phyloP scores from a whole-genome alignment of 2,329 filamentous ascomycete species.

The Colletotrichum phormii region DNA sequence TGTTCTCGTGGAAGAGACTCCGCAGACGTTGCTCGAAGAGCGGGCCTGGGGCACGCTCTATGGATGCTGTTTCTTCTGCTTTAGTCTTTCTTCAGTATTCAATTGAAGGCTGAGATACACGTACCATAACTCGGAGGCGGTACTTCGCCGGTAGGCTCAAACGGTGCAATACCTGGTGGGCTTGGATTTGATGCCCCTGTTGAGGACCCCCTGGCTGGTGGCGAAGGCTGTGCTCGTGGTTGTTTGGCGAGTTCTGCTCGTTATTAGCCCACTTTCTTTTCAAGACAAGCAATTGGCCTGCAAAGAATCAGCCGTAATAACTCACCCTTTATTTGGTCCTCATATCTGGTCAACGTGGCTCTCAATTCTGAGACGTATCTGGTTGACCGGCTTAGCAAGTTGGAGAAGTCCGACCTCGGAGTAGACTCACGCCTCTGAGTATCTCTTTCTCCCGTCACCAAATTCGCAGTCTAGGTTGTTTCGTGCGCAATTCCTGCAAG shows the following conservation, averaged over 20 bases:
- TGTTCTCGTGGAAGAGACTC: constrained; percentile 30
- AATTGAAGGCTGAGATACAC: background rate
- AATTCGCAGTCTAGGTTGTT: constrained; percentile 48
- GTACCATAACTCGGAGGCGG: constrained; percentile 32
- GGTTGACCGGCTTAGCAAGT: background rate
- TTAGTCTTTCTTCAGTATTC: background rate
- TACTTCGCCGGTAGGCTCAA: constrained; percentile 28
- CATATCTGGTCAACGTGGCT: constrained; percentile 22
- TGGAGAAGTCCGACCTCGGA: background rate
- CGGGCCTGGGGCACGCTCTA: constrained; percentile 30
- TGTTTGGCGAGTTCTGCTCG: constrained; percentile 18
- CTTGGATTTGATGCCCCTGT: constrained; percentile 24
- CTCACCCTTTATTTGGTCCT: constrained; percentile 22
- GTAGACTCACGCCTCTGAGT: constrained; percentile 31
- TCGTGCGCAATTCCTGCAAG: constrained; percentile 47
- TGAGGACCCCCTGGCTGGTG: background rate
- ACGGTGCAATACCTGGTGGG: constrained; percentile 27
- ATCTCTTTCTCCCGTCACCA: constrained; percentile 39
- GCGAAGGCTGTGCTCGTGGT: constrained; percentile 1
- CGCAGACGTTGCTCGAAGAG: constrained; percentile 27
- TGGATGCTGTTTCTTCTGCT: constrained; percentile 7
- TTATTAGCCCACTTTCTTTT: background rate
- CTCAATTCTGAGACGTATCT: constrained; percentile 32
- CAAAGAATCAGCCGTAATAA: background rate
- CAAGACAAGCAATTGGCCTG: background rate